Conservation (phyloP, 371 early-diverging fungal genomes). For the Mortierella sp. region DNA sequence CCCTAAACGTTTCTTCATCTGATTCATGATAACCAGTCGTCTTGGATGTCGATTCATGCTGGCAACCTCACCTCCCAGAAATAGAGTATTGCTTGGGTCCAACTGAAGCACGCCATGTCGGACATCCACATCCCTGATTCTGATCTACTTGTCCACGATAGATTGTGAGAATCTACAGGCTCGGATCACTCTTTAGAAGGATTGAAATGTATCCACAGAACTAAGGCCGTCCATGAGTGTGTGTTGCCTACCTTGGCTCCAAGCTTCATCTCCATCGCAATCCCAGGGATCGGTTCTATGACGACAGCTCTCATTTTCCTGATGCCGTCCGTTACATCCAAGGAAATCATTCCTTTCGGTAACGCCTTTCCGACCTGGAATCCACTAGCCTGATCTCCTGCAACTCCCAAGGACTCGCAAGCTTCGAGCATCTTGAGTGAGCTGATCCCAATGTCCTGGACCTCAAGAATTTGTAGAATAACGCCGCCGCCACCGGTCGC, state of each 20-base stretch:
- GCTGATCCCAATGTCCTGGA: constrained; percentile 41
- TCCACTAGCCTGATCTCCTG: constrained; percentile 37
- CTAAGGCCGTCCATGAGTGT: no score
- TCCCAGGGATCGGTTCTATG: constrained; percentile 31
- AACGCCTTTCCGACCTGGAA: constrained; percentile 25
- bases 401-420: constrained; percentile 30
- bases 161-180: background rate
- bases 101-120: constrained; percentile 47
- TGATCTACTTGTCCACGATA: constrained; percentile 14
- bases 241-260: constrained; percentile 38
- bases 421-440: constrained; percentile 39
- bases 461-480: constrained; percentile 41
- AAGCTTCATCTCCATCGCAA: constrained; percentile 49
- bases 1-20: constrained; percentile 48
- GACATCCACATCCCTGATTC: constrained; percentile 27
- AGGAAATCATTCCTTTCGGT: constrained; percentile 17
- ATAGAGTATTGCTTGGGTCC: constrained; percentile 12
- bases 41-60: constrained; percentile 44
- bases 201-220: background rate
- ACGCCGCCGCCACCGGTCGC: constrained; percentile 20
- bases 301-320: constrained; percentile 30
- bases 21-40: constrained; percentile 42
- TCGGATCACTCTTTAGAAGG: background rate
- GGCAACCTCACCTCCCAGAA: constrained; percentile 49
- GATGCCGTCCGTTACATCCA: constrained; percentile 46